Conservation (phyloP, 2,329 filamentous ascomycete species). For the Exophiala oligosperma region DNA sequence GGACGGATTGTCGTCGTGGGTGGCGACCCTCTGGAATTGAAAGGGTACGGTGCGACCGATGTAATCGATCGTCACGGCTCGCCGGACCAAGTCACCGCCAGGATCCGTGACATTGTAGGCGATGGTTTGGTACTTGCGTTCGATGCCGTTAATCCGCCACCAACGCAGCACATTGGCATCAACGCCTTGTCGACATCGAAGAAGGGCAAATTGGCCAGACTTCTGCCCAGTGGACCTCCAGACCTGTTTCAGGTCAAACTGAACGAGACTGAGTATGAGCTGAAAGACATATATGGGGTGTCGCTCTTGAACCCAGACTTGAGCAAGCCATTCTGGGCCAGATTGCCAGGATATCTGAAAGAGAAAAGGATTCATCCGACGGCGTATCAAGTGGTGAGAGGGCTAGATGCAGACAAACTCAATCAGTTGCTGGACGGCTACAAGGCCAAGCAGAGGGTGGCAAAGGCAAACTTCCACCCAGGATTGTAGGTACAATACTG, state of each 20-base stretch:
- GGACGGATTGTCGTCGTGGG: conserved; percentile 42
- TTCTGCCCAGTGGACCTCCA: conserved; percentile 17
- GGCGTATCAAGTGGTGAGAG: conserved; percentile 36
- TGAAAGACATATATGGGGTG: conserved; percentile 32
- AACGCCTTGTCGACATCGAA: conserved; percentile 39
- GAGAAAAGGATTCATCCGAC: conserved; percentile 31
- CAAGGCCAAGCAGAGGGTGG: conserved; percentile 35
- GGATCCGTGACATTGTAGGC: conserved; percentile 39
- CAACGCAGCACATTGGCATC: conserved; percentile 33
- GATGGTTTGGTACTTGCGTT: conserved; percentile 43
- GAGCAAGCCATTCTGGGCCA: conserved; percentile 13
- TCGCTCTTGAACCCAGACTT: conserved; percentile 31
- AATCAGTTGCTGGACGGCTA: conserved; percentile 43
- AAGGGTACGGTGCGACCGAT: conserved; percentile 41
- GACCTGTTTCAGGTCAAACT: conserved; percentile 32
- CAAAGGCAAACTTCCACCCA: conserved; percentile 32
- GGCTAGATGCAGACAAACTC: conserved; percentile 35
- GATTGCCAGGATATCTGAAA: conserved; percentile 17
- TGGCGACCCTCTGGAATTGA: conserved; percentile 35
- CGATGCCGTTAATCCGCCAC: conserved; percentile 35
- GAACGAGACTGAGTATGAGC: conserved; percentile 38
- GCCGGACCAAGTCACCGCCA: conserved; percentile 31
- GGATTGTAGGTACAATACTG: too few relatives aligned
- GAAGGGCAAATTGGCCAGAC: conserved; percentile 36
- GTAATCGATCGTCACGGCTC: conserved; percentile 41